Evolutionary conservation across 169 alveolate genomes (phyloP), one percentile per base, ranked within the genome.

Genomic region (Besnoitia besnoiti): DNA sequence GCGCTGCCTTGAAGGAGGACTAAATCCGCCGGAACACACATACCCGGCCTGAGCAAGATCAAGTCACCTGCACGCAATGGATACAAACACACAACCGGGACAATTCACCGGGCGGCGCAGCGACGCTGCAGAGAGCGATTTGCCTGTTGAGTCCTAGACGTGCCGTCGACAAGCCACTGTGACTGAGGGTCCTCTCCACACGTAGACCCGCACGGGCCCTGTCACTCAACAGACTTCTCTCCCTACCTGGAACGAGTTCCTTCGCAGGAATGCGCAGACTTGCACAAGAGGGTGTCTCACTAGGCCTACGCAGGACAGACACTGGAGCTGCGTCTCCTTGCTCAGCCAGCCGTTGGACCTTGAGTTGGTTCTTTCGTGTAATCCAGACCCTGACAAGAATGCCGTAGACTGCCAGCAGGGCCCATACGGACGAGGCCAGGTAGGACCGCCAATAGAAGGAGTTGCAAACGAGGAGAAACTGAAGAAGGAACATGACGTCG

Each of bases 1-100:
- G 96, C 98, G 39, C 95, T 94, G 7, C 98, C 98, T 33, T 96
- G 92, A 87, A 97, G 94, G 91, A 97, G 93, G 73, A 97, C 79
- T 94, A 97, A 90, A 94, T 97, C 99, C 77, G 98, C 96, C 24
- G 98, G 99, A 27, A 96, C 96, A 27, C 90, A 94, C 96, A 94
- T 92, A 55, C 95, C 92, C 14, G 96, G 90, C 51, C 82, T 92
- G 21, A 97, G 93, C 75, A 96, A 85, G 21, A 97, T 96, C 8
- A 96, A 93, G 87, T 97, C 98, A 27, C 98, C 98, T 30, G 91
- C 76, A 42, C 59, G n/a, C n/a, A n/a, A n/a, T n/a, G n/a, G n/a
- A n/a, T n/a, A n/a, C n/a, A n/a, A n/a, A n/a, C n/a, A n/a, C n/a
- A n/a, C n/a, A n/a, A n/a, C n/a, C n/a, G n/a, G n/a, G n/a, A n/a